Base-by-base conservation (phyloP, 2,329 filamentous ascomycete genomes). In the Phaeosphaeria sp. region DNA sequence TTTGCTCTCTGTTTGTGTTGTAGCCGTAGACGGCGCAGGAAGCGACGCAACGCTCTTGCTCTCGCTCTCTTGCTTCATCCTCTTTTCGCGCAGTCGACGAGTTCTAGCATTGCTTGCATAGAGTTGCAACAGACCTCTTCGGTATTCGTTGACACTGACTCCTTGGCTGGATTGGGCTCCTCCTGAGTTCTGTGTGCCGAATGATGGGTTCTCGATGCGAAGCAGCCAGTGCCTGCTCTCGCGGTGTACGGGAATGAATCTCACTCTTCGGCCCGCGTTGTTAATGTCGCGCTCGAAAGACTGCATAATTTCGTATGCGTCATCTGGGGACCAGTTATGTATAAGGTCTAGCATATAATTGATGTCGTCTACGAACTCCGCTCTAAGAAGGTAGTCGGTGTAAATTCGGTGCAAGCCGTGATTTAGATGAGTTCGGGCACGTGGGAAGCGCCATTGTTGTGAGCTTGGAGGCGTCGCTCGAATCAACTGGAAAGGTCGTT, bases 341-440 rank as follows among this genome's bases (percentile, higher is more conserved):
- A 61, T 53, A 6, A 27, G 43, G 46, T 59, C 53, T 15, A 63
- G 55, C 61, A 63, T 63, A 6, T 40, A n/a, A 22, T 63, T 63
- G 25, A 59, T 43, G 13, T 63, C 58, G 25, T 61, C 33, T 2
- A 63, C 36, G 30, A 63, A 56, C 7, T 59, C 46, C 17, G 24
- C 13, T 3, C 11, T 21, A 11, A 63, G 24, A 2, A 63, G 44
- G 24, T 49, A 63, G 1, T 61, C 48, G 2, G 55, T 53, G 13
- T 57, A 30, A 5, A 61, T 61, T 21, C 61, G 58, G 24, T 44
- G 48, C n/a, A 24, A 13, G 11, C 49, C 49, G 5, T 42, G 7
- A 6, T 57, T 57, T 9, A 52, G 43, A 13, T 6, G n/a, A 11
- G n/a, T 40, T 43, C 51, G 48, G 8, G 49, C 27, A 17, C 49